These are phyloP conservation scores for Cinnamomum chago DNA, from an alignment of 164 flowering plant genomes.

Conservation along the genomic window DNA sequence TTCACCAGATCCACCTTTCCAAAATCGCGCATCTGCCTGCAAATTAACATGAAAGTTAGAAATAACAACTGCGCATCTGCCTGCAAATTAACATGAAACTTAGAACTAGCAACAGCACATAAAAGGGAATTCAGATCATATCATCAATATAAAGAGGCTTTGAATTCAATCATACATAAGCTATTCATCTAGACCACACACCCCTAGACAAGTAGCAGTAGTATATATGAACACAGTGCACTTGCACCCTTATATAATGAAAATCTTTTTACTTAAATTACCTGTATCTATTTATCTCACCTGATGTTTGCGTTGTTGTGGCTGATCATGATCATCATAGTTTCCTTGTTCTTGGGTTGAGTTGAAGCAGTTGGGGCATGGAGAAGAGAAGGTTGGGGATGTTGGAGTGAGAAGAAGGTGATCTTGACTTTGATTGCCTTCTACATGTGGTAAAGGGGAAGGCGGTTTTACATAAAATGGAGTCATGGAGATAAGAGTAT, in stretches of 20 bases:
- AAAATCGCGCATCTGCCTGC: neutral
- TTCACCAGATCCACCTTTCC: neutral
- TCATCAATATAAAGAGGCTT: neutral
- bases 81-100: slow-evolving; percentile 4
- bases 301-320: neutral
- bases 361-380: slow-evolving; percentile 24
- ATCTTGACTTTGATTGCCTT: slow-evolving; percentile 24
- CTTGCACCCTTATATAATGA: neutral
- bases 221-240: no score
- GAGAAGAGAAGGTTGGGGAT: slow-evolving; percentile 20
- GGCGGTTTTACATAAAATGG: slow-evolving; percentile 17
- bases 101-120: neutral
- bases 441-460: slow-evolving; percentile 16
- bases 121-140: neutral
- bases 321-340: neutral
- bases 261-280: no score
- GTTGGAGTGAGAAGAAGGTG: slow-evolving; percentile 11
- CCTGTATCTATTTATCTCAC: neutral
- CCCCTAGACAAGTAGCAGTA: no score
- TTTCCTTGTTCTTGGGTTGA: slow-evolving; percentile 21
- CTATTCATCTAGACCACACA: no score
- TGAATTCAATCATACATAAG: neutral
- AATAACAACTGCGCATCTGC: neutral
- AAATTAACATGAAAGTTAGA: slow-evolving; percentile 5
- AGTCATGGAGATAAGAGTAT: slow-evolving; percentile 17